Conservation (phyloP, 345 rosid species). For the Noccaea bulbosa region DNA sequence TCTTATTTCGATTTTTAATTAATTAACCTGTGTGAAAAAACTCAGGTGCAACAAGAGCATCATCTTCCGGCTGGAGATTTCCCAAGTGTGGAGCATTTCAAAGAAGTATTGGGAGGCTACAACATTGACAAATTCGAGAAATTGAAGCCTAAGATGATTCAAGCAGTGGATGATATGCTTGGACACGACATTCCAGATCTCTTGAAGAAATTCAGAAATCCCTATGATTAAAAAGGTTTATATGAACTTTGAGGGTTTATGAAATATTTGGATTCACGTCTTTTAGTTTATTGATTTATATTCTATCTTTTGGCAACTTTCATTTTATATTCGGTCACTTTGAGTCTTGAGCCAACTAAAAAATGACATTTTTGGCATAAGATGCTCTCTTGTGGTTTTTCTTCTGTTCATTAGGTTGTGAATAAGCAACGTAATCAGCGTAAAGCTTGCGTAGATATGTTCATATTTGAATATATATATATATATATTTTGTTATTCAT, state of each 20-base stretch:
- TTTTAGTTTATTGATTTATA: background rate
- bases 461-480: too few relatives aligned
- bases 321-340: background rate
- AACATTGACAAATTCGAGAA: conserved; percentile 85
- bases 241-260: background rate
- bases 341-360: background rate
- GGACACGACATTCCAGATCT: conserved; percentile 89
- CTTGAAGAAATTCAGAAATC: conserved; percentile 80
- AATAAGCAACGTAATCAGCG: too few relatives aligned
- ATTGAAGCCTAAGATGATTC: conserved; percentile 84
- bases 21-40: background rate
- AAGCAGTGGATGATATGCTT: conserved; percentile 89
- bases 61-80: conserved; percentile 88
- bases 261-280: background rate
- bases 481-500: too few relatives aligned
- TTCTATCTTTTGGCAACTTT: background rate
- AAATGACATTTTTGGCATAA: too few relatives aligned
- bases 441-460: too few relatives aligned
- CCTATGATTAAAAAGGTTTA: conserved; percentile 52
- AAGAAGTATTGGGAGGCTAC: conserved; percentile 68
- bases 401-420: too few relatives aligned
- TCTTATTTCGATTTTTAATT: background rate
- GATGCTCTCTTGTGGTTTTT: too few relatives aligned
- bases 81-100: conserved; percentile 78
- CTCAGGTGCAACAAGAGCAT: conserved; percentile 80